Evolutionary conservation across 1,139 yeast species (phyloP), one percentile per base, ranked within the genome.

Genomic region (Candida sojae): DNA sequence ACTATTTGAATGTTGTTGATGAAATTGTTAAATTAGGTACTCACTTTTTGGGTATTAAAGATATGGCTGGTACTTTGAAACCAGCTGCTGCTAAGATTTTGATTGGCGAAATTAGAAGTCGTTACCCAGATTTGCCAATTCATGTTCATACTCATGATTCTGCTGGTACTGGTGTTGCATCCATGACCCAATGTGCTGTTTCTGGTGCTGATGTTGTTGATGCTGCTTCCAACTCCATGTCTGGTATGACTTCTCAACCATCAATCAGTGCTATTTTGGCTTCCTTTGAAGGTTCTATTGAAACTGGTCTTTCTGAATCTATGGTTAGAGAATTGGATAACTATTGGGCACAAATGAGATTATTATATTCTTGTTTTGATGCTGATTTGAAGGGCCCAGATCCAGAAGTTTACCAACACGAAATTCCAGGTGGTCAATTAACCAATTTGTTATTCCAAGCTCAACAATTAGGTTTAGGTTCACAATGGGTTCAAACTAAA

Each of bases 111-210:
- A 83, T 93, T 58, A 85, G 99, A 71, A 82, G 82, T 53, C 86
- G 82, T 70, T 90, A 89, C 71, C 99, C 99, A 46, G 83, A 89
- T 63, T 79, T 95, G 64, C 97, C 98, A 57, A 92, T 93, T 63
- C 99, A 93, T 68, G 98, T 93, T 43, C 99, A 93, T 73, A 92
- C 99, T 36, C 99, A 93, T 72, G 99, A 93, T 73, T 91, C 98
- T 56, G 99, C 99, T 40, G 99, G 99, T 76, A 95, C 99, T 47
- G 99, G 96, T 72, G 97, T 93, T 55, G 91, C 98, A 31, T 87
- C 96, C 37, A 92, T 93, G 96, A 86, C 87, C 55, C 96, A 95
- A 6, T 86, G 92, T 68, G 98, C 98, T 32, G 69, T 78, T 58
- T 96, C 97, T 30, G 99, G 99, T 63, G 99, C 98, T 39, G 99